Base-by-base conservation (phyloP, 1,284 basidiomycete genomes). In the Fereydounia khargensis region DNA sequence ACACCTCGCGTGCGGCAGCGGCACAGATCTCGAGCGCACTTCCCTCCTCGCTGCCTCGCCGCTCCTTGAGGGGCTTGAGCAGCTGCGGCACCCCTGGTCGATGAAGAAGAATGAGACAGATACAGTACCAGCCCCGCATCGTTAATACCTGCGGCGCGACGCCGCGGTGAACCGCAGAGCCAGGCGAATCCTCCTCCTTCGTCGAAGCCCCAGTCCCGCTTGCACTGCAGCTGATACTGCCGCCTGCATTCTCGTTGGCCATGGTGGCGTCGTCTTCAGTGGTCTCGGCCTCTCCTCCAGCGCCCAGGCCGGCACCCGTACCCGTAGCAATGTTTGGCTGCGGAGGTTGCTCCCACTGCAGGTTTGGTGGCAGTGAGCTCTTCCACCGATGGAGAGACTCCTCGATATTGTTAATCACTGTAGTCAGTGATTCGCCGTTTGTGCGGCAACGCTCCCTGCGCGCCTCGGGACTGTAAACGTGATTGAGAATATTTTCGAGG, bases 61-160 rank as follows among this genome's bases (percentile, higher is more conserved):
- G 45, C 17, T 28, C 31, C 33, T 41, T 38, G n/a, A 43, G 24
- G 1, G 40, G 28, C 7, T 42, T 34, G 10, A 54, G 39, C 35
- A 59, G 42, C 30, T 45, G 54, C 0, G 57, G 61, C 17, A 64
- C 53, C 11, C 61, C 36, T 13, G 57, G 61, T 11, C 61, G 47
- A 21, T 64, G 56, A 8, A 64, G 49, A 24, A 64, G 21, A 24
- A 64, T 54, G 19, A 61, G 35, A 38, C 61, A 64, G n/a, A 51
- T 57, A 39, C 52, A 64, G 21, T 64, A 64, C 61, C 61, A 64
- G 1, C 52, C 50, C 13, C 61, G 40, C 47, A 61, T 50, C 14
- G 61, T 64, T 14, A 64, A 42, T 6, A 64, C 50, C 3, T 64
- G 61, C 0, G 56, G 61, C 4, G 52, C 57, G 4, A 57, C 40